Base-by-base conservation (phyloP, 331 rosid species). In the Quercus lobata region DNA sequence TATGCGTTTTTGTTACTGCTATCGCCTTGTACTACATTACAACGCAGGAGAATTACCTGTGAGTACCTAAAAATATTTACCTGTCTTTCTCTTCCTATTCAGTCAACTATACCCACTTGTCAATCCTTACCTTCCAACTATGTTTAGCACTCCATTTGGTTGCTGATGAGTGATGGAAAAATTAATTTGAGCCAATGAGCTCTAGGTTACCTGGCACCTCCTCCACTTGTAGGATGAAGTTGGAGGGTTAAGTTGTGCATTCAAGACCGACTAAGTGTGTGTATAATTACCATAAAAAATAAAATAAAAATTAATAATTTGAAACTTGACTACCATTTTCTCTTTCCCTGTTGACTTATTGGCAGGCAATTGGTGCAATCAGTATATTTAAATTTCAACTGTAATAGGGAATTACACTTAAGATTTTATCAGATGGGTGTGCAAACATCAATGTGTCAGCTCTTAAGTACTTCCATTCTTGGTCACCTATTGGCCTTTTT, bases 1-100 rank as follows among this genome's bases (percentile, higher is more conserved):
- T 89, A 24, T 94, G 90, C 71, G 88, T 91, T 82, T 94, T 94
- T 83, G 82, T 90, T 83, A 94, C 97, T 68, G 97, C 98, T 66
- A 91, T 94, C 74, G 87, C 92, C 44, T 83, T 94, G 76, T 94
- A 94, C 89, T 91, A 88, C 85, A 86, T 91, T 72, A 91, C 93
- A 3, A 89, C 82, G 69, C 85, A 63, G 83, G 98, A 94, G 80
- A 81, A 30, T 81, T 94, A 92, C 81, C 92, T 94, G 98, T 94
- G 82, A 91, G 98, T 94, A 76, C 77, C 66, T 46, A 19, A 69
- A 77, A 78, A 25, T 57, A 9, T 56, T 25, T 78, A 18, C 62
- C 80, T 69, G 74, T 49, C 57, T 19, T 34, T 56, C 56, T 74
- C 65, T 66, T 76, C 52, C 32, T n/a, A 19, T 68, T 70, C 79